These are phyloP conservation scores for Botrytis cinerea DNA, from an alignment of 2,329 filamentous ascomycete genomes.

Conservation along the genomic window DNA sequence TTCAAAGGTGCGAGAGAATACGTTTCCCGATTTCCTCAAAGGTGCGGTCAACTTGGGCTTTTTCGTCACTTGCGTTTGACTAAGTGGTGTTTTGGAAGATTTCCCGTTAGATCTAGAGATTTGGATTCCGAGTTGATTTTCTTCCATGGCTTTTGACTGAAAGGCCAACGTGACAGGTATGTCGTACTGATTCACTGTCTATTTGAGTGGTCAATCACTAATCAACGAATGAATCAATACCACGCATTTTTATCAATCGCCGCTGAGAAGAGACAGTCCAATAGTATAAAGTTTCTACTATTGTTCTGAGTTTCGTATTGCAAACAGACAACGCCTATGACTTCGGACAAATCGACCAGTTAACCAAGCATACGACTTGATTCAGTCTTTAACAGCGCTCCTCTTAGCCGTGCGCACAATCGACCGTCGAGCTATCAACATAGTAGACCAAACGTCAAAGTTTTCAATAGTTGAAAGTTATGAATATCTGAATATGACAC, in stretches of 20 bases:
- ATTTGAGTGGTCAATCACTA: background rate
- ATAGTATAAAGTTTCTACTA: background rate
- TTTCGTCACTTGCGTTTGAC: background rate
- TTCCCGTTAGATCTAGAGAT: background rate
- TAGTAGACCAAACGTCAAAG: background rate
- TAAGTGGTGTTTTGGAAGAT: background rate
- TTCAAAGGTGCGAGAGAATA: too few species aligned
- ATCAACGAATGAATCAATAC: too few species aligned
- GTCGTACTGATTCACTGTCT: background rate
- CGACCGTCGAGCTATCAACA: rapidly evolving
- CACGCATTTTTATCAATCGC: background rate
- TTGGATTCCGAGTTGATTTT: background rate
- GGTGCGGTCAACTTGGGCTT: background rate
- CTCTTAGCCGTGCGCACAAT: background rate
- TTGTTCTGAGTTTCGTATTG: background rate
- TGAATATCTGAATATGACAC: background rate
- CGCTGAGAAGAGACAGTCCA: background rate
- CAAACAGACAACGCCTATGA: background rate
- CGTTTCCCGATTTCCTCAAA: background rate
- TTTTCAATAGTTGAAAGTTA: background rate
- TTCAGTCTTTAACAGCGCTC: background rate
- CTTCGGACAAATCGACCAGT: background rate
- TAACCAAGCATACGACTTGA: background rate
- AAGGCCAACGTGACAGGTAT: background rate
- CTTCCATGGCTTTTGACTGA: background rate